Conservation (phyloP, 2,329 filamentous ascomycete species). For the Fusarium burgessii region DNA sequence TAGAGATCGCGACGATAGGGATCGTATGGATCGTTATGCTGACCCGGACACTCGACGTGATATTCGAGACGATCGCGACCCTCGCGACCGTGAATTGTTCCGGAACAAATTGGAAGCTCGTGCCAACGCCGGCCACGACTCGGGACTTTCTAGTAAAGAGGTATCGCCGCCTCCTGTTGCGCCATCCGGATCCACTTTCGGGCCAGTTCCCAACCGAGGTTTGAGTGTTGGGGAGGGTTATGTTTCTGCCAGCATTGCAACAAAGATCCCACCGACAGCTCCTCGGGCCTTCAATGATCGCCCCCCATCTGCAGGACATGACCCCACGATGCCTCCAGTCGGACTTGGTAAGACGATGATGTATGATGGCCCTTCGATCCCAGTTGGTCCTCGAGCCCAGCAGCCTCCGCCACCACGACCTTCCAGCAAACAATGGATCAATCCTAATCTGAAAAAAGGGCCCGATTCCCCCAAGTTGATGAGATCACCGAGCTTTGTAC, state of each 20-base stretch:
- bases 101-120: slow-evolving; percentile 64
- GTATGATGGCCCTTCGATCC: slow-evolving; percentile 62
- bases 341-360: slow-evolving; percentile 57
- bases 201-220: slow-evolving; percentile 64
- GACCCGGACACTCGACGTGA: slow-evolving; percentile 58
- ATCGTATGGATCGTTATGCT: slow-evolving; percentile 58
- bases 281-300: slow-evolving; percentile 66
- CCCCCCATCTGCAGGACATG: slow-evolving; percentile 57
- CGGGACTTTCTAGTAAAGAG: slow-evolving; percentile 60
- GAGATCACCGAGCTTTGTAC: slow-evolving; percentile 63
- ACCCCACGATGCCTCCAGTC: slow-evolving; percentile 51
- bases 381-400: slow-evolving; percentile 66
- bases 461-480: slow-evolving; percentile 65
- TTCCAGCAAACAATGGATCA: slow-evolving; percentile 71
- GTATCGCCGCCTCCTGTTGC: slow-evolving; percentile 69
- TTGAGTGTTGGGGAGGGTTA: slow-evolving; percentile 50
- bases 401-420: slow-evolving; percentile 59
- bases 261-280: slow-evolving; percentile 66
- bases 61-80: slow-evolving; percentile 61
- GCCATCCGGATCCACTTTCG: slow-evolving; percentile 69
- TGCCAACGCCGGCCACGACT: slow-evolving; percentile 61
- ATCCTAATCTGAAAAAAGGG: slow-evolving; percentile 63
- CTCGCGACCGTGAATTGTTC: slow-evolving; percentile 59
- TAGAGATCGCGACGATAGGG: slow-evolving; percentile 68
- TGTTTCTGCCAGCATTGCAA: slow-evolving; percentile 48